A percentile compares a stretch with the other conserved stretches of the same genome.
These are phyloP conservation scores for Kernera saxatilis DNA, from an alignment of 345 rosid genomes.

Conservation along the genomic window DNA sequence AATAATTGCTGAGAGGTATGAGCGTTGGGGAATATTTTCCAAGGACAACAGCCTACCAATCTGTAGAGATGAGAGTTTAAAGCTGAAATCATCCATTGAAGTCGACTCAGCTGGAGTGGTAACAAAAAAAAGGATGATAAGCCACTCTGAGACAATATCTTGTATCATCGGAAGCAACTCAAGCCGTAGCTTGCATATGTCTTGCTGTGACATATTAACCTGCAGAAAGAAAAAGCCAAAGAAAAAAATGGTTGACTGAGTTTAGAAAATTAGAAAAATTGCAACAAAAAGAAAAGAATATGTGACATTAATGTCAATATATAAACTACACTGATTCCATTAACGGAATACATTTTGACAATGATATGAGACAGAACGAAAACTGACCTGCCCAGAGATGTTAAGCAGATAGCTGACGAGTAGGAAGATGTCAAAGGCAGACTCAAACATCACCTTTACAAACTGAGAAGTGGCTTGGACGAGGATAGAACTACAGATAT, in stretches of 20 bases:
- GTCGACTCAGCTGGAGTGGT: constrained; percentile 72
- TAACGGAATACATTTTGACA: constrained; percentile 4
- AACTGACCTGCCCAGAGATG: constrained; percentile 73
- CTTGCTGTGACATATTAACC: constrained; percentile 67
- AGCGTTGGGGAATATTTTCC: neutral
- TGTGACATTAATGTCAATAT: neutral
- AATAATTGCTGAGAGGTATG: constrained; percentile 4
- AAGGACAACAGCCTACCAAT: constrained; percentile 55
- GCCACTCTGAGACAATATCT: constrained; percentile 83
- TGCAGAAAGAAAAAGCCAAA: constrained; percentile 27
- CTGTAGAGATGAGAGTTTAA: constrained; percentile 79
- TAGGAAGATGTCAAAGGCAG: constrained; percentile 68
- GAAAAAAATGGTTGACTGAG: neutral
- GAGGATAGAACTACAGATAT: constrained; percentile 43
- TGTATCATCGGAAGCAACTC: constrained; percentile 90
- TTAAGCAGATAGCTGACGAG: constrained; percentile 71
- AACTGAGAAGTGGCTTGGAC: constrained; percentile 82
- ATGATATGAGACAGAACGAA: constrained; percentile 1
- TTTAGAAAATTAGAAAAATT: neutral
- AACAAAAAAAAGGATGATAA: constrained; percentile 59
- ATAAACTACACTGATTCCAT: neutral
- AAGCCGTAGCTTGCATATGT: constrained; percentile 62
- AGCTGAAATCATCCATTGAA: constrained; percentile 79
- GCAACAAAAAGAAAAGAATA: neutral
- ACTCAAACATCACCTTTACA: constrained; percentile 80